Base-by-base conservation (phyloP, 1,284 basidiomycete species). In the Moniliophthora roreri region DNA sequence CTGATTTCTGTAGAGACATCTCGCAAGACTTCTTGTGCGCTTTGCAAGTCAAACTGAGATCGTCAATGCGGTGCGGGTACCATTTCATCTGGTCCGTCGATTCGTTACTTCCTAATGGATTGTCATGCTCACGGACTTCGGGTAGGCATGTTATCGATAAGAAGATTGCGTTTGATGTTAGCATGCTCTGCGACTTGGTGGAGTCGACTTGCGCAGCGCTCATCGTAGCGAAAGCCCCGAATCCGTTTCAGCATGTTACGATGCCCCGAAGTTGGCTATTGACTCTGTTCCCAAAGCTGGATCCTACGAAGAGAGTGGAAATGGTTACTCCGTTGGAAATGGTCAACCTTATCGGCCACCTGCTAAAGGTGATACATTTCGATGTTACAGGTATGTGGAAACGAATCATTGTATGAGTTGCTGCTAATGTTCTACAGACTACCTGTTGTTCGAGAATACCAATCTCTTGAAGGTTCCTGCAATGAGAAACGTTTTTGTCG, bases 221-320 rank as follows among this genome's bases (percentile, higher is more conserved):
- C 24, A 46, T 46, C 18, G 44, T 46, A 16, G 21, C 44, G 11
- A 28, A 32, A 24, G 10, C 23, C 28, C 24, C 24, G 8, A 26
- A 13, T 28, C 44, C 44, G 24, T 46, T 46, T 16, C 44, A 46
- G 10, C 24, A 32, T n/a, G n/a, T 46, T n/a, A 46, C 44, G 1
- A 46, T 46, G 44, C 44, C 44, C 15, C 44, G 44, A 32, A 46
- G 24, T 13, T 46, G 44, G 44, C 16, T 46, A n/a, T 24, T 32
- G 21, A 46, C 24, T 2, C 44, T 46, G n/a, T 46, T 46, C 24
- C 44, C 24, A 21, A 46, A 46, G 24, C 24, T 46, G 15, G 44
- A 46, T n/a, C 24, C 44, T n/a, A 5, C 23, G 10, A 46, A n/a
- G 13, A 46, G 15, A 28, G 44, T 32, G 23, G 44, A 32, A 28